Evolutionary conservation across 768 basidiomycete species (phyloP), one percentile per base, ranked within the genome.

Genomic region (Lepiota brunneoincarnata): DNA sequence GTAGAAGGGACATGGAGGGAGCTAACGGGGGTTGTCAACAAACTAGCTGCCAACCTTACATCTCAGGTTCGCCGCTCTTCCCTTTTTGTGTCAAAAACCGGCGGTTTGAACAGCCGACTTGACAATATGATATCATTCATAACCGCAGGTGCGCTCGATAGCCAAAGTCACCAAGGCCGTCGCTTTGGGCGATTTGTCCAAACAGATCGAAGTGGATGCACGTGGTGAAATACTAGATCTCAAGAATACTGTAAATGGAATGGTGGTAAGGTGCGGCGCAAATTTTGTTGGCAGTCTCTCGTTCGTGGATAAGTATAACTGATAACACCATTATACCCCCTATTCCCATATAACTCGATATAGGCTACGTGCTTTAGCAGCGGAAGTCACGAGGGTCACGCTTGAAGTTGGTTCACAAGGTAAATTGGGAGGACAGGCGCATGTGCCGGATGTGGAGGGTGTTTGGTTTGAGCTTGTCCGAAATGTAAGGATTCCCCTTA

Each of bases 161-260:
- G 91, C 93, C 5, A 83, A 85, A 57, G 95, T 98, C 57, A 97
- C 95, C 17, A 94, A 91, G 71, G 95, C 94, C 4, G 93, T 97
- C 66, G 94, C 93, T 0, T 72, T 88, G 47, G 94, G 94, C 20
- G 93, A 98, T 69, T 72, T 93, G 61, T 86, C 83, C 47, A 91
- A 91, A 68, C 91, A 90, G 66, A 95, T 98, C 62, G 91, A 93
- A 54, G 93, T 96, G 61, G 91, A 93, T 63, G 89, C 87, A 10
- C 79, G 86, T 21, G 94, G 94, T 17, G 94, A 98, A 71, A 96
- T 98, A 53, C 72, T 89, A 55, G 89, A 92, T 67, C 73, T 93
- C 66, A 92, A 80, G 66, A 80, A 79, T 58, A 82, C 80, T 21
- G 80, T 83, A 46, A 83, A 81, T 64, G 78, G 78, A 61, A 82